phyloP scores from a whole-genome alignment of 2,329 filamentous ascomycete species.

The Emergomyces pasteurianus region DNA sequence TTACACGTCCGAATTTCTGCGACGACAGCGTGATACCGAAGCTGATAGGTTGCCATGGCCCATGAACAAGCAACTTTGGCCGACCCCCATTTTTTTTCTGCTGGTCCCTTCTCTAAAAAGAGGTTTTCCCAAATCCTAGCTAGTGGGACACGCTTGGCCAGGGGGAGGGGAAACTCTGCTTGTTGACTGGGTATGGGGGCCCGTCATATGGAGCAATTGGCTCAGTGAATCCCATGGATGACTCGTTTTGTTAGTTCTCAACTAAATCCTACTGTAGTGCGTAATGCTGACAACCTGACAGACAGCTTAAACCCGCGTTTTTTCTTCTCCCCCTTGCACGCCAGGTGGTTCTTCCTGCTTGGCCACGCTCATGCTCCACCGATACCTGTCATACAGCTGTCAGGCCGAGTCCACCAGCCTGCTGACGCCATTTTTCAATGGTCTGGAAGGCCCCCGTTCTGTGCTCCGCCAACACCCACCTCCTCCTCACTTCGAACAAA shows the following conservation, averaged over 20 bases:
- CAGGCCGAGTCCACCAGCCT: background rate
- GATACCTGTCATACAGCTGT: conserved; percentile 1
- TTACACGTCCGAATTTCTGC: background rate
- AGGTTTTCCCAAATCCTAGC: background rate
- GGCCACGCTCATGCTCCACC: background rate
- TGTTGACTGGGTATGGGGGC: background rate
- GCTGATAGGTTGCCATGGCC: background rate
- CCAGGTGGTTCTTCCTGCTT: background rate
- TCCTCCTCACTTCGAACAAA: no score
- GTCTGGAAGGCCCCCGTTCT: background rate
- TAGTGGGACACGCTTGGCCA: background rate
- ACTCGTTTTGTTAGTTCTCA: background rate
- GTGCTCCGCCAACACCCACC: background rate
- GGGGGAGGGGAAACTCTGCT: background rate
- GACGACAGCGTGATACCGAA: background rate
- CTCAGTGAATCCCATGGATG: background rate
- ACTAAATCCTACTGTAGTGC: no score
- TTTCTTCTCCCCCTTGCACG: background rate
- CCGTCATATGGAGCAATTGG: background rate
- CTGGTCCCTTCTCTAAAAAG: no score
- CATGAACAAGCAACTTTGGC: background rate
- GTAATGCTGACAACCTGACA: no score
- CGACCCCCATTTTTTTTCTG: no score
- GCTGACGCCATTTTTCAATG: background rate
- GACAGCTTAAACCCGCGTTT: no score